Evolutionary conservation across 2,329 filamentous ascomycete species (phyloP), one percentile per base, ranked within the genome.

Genomic region (Apiospora koreana): DNA sequence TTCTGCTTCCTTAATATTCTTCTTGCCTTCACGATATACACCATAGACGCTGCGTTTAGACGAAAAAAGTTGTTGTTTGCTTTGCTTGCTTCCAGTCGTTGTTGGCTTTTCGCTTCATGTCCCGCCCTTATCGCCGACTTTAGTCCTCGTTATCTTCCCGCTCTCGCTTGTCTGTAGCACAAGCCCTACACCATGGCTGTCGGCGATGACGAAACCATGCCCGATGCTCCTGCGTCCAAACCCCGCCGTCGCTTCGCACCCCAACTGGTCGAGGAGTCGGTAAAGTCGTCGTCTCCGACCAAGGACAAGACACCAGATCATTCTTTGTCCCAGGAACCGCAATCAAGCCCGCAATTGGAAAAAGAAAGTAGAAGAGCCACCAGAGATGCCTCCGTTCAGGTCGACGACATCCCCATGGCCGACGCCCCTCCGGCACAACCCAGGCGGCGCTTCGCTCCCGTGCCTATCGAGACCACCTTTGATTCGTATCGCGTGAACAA

Each of bases 381-480:
- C 50, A 74, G 74, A 67, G 77, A 79, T 74, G 77, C 72, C 42
- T 78, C 77, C 28, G 74, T 78, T 23, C 77, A 78, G 70, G 75
- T 75, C 35, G 69, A 75, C 70, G 76, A 78, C 62, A 72, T 73
- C 16, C 75, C 76, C 31, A 75, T 76, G 71, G 74, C 74, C 58
- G 73, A 75, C 31, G 71, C 72, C 18, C 73, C 68, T 35, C 70
- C 73, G 5, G 68, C 72, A 8, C 65, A 74, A 18, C 76, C 75
- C 69, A 71, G 72, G 48, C 84, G 88, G 77, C 89, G 89, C 75
- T 93, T 93, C 81, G 86, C 83, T 54, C 91, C 92, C 43, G 86
- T 92, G 69, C 91, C 92, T 21, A 88, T 94, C 73, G 93, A 94
- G 80, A 94, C 92, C 10, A 91, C 88, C 1, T 89, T 88, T 75